Percentiles rank a stretch among this genome's conserved stretches.
Conservation (phyloP, 2,329 filamentous ascomycete genomes). For the Aureobasidium subglaciale region DNA sequence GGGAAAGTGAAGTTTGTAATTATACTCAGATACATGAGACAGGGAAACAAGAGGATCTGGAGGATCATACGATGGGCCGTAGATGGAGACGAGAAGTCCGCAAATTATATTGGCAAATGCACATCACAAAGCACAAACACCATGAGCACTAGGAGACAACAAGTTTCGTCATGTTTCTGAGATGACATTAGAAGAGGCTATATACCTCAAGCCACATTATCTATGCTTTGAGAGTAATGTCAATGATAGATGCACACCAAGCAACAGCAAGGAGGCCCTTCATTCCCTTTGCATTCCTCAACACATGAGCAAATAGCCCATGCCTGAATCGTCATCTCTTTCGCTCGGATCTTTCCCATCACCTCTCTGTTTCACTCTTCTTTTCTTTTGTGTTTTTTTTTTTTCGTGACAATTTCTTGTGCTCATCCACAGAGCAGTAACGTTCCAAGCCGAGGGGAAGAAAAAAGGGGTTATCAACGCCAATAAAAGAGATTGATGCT, state of each 20-base stretch:
- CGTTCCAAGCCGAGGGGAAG: not conserved
- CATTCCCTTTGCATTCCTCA: slow-evolving; percentile 3
- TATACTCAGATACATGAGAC: too few species aligned
- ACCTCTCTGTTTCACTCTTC: not conserved
- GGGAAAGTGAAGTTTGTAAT: too few species aligned
- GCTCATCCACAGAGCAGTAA: not conserved
- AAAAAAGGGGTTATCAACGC: not conserved
- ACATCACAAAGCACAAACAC: too few species aligned
- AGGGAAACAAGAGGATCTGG: too few species aligned
- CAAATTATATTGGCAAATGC: too few species aligned
- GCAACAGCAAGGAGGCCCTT: not conserved
- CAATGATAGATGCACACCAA: not conserved
- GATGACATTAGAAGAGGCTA: slow-evolving; percentile 3
- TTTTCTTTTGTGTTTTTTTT: not conserved
- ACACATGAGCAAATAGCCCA: not conserved
- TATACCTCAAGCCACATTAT: not conserved
- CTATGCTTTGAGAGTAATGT: slow-evolving; percentile 1
- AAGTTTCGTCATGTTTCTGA: not conserved
- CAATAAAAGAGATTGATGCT: not conserved
- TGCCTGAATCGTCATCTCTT: too few species aligned
- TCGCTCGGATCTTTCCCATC: too few species aligned
- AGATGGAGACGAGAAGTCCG: too few species aligned
- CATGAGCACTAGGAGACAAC: too few species aligned
- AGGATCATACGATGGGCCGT: too few species aligned
- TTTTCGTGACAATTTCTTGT: slow-evolving; percentile 8